Base-by-base conservation (phyloP, 371 early-diverging fungal species). In the Saksenaea oblongispora region DNA sequence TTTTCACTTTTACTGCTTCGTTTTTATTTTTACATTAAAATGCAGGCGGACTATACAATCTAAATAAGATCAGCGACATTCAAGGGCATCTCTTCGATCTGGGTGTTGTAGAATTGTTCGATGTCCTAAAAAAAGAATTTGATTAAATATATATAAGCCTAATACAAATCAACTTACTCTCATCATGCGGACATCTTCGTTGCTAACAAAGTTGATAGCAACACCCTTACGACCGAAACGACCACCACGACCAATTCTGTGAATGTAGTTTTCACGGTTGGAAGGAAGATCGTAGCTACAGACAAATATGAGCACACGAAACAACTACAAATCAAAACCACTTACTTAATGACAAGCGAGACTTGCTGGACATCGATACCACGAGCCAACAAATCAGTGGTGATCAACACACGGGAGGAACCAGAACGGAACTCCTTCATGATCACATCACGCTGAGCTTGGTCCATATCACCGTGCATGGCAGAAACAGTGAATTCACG, bases 151-250 rank as follows among this genome's bases (percentile, higher is more conserved):
- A 24, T 2, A 56, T 54, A 24, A 56, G 7, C 54, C 3, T 34
- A 39, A 54, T 18, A 17, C 22, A 1, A 39, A 2, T 5, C 5
- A 11, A 27, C 65, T 64, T 61, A 70, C 80, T 83, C 82, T 84
- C 97, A 69, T 90, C 76, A 93, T 91, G 64, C 89, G 89, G 76
- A 93, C 86, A 80, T 99, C 99, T 28, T 98, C 96, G 59, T 83
- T 83, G 53, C 90, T 93, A 65, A 99, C 95, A 85, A 99, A 96
- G 89, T 99, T 99, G 83, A 99, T 98, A 58, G 99, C 99, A 65
- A 99, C 96, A 87, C 99, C 99, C 88, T 98, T 99, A 84, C 99
- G 92, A 75, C 99, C 99, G 88, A 97, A 99, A 75, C 99, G 95
- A 76, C 99, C 99, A 72, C 95, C 93, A 82, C 99, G 93, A 83